Percentiles rank a stretch among this genome's conserved stretches.
Evolutionary conservation across 108 stramenopile genomes (phyloP).

Genomic region (Skeletonema grethae): DNA sequence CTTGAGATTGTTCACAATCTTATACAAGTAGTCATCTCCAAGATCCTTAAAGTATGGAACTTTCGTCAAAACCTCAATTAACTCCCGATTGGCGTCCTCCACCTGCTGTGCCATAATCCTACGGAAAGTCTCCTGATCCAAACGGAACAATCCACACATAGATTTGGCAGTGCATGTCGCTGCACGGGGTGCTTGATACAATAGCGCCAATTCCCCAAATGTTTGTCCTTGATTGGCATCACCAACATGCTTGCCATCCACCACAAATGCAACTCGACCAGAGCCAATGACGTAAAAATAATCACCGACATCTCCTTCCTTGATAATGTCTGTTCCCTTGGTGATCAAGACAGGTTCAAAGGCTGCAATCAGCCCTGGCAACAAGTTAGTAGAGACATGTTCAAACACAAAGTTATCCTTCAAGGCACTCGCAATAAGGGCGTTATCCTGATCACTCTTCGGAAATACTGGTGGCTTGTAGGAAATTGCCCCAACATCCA

Average conservation of each 20-base stretch:
- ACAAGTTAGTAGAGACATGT: constrained; percentile 53
- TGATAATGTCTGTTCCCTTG: constrained; percentile 76
- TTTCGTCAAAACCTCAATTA: constrained; percentile 61
- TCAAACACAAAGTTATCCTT: constrained; percentile 80
- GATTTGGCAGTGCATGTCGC: constrained; percentile 82
- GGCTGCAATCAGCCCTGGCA: constrained; percentile 60
- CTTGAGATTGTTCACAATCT: constrained; percentile 57
- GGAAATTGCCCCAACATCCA: constrained; percentile 8
- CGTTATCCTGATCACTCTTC: constrained; percentile 53
- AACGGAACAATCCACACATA: constrained; percentile 57
- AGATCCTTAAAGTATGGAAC: constrained; percentile 73
- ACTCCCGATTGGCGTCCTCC: constrained; percentile 63
- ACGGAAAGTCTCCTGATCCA: constrained; percentile 83
- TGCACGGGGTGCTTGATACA: constrained; percentile 93
- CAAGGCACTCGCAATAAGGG: constrained; percentile 60
- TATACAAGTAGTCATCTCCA: constrained; percentile 36
- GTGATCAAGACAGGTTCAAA: constrained; percentile 57
- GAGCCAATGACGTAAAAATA: constrained; percentile 84
- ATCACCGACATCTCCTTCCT: constrained; percentile 92
- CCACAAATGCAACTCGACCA: constrained; percentile 66
- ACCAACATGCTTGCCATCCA: constrained; percentile 74
- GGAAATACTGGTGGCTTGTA: constrained; percentile 35
- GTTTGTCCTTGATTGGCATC: constrained; percentile 57
- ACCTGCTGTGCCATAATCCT: constrained; percentile 66
- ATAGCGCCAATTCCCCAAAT: constrained; percentile 94